phyloP scores from a whole-genome alignment of 2,329 filamentous ascomycete genomes.

The Sarocladiaceae sp. region DNA sequence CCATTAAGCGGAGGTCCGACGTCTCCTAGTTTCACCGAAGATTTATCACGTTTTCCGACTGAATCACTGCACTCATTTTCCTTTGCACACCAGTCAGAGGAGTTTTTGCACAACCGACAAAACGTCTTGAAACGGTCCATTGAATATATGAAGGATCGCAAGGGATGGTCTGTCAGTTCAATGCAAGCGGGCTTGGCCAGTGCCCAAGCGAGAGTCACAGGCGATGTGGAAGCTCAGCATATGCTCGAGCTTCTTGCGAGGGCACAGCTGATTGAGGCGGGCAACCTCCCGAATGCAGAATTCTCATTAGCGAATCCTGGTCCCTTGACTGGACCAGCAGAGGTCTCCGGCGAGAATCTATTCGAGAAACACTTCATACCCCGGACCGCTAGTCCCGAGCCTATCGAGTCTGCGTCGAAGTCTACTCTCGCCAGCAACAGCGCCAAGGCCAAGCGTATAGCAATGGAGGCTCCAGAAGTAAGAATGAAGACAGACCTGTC shows the following conservation, averaged over 20 bases:
- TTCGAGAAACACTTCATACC: constrained; percentile 79
- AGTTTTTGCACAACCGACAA: constrained; percentile 85
- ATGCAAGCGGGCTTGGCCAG: constrained; percentile 72
- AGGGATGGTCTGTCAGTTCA: constrained; percentile 67
- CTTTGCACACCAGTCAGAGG: constrained; percentile 92
- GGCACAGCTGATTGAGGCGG: constrained; percentile 71
- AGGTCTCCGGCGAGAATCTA: constrained; percentile 68
- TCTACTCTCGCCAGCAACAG: not conserved
- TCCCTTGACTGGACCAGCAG: constrained; percentile 76
- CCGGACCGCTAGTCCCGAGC: constrained; percentile 46
- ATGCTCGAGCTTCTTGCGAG: constrained; percentile 86
- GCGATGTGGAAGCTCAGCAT: constrained; percentile 81
- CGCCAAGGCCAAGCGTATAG: constrained; percentile 15
- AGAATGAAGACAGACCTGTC: constrained; percentile 15
- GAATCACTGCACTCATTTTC: constrained; percentile 98
- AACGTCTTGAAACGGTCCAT: constrained; percentile 90
- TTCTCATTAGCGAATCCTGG: constrained; percentile 36
- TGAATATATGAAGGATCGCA: constrained; percentile 92
- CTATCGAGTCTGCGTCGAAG: constrained; percentile 3
- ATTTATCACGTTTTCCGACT: constrained; percentile 86
- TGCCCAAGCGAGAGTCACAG: constrained; percentile 76
- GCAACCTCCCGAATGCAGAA: constrained; percentile 51
- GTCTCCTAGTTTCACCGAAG: constrained; percentile 78
- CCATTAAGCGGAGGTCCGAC: constrained; percentile 57
- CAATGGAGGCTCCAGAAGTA: constrained; percentile 11